A percentile compares a stretch with the other conserved stretches of the same genome.
These are phyloP conservation scores for Chlorella sorokiniana DNA, from an alignment of 139 green algal species.

Conservation along the genomic window DNA sequence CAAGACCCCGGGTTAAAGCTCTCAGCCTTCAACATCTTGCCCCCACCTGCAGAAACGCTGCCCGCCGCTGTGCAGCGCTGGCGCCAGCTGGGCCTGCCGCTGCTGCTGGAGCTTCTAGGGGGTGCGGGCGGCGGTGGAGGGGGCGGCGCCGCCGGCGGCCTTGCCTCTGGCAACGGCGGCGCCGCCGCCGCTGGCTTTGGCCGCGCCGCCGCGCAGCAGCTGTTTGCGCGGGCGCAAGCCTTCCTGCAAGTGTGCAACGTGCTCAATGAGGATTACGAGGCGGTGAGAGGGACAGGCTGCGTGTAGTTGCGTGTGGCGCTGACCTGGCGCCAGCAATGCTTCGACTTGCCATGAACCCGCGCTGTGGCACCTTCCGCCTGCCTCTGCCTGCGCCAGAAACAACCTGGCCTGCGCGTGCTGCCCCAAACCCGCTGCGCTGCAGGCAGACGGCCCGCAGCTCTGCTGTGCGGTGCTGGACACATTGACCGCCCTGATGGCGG, in stretches of 20 bases:
- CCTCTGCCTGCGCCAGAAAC: too few relatives aligned
- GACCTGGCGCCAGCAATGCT: too few relatives aligned
- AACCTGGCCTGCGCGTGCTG: not conserved
- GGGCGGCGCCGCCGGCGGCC: not conserved
- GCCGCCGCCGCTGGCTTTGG: not conserved
- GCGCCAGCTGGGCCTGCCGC: conserved; percentile 26
- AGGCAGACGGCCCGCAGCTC: conserved; percentile 8
- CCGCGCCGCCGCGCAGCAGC: not conserved
- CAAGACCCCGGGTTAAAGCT: too few relatives aligned
- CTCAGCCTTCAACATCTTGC: not conserved
- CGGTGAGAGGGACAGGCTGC: not conserved
- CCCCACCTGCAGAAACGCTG: conserved; percentile 31
- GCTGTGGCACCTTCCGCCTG: too few relatives aligned
- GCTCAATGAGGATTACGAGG: conserved; percentile 47
- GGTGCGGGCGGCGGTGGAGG: conserved; percentile 33
- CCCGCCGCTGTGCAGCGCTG: conserved; percentile 14
- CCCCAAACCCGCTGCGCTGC: not conserved
- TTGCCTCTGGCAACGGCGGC: not conserved
- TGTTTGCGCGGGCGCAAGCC: conserved; percentile 11
- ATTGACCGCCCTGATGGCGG: conserved; percentile 41
- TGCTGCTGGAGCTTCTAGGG: conserved; percentile 41
- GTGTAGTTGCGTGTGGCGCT: too few relatives aligned
- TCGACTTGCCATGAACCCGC: too few relatives aligned
- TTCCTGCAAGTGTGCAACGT: conserved; percentile 40
- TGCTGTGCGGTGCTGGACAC: conserved; percentile 37